Base-by-base conservation (phyloP, 495 filamentous ascomycete genomes). In the Recurvomyces mirabilis region DNA sequence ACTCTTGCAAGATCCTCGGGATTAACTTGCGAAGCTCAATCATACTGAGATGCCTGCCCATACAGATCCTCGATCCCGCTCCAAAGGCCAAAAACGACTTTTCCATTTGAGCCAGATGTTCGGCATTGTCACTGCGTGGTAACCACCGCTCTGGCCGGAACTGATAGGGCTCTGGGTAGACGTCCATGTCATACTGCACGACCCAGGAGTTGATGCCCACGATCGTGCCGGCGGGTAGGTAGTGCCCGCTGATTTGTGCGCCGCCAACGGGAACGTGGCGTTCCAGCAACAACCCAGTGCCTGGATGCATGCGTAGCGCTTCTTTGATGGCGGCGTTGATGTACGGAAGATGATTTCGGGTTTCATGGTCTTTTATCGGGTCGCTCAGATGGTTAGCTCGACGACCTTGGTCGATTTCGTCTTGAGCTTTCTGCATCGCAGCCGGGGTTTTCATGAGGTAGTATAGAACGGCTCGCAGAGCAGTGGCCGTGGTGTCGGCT, bases 401-500 rank as follows among this genome's bases (percentile, higher is more conserved):
- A 0, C 65, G 67, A 0, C 73, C 69, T 2, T 54, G 60, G 42
- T 82, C 74, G 0, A 85, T 55, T 47, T 83, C 79, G 2, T 54
- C 50, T 15, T 54, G 60, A 34, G 81, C 50, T 12, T 55, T 60
- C 0, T 43, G 49, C 47, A 77, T 60, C 22, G 63, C 66, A 0
- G 30, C 6, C 0, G 70, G 75, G 43, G 67, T 71, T 37, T 73
- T 71, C 5, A 79, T 63, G 3, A 82, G 58, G 54, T 72, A 78
- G 57, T 85, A 83, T 43, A 85, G 79, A 0, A 83, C 67, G 2
- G 74, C 65, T 1, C 68, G 62, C 1, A 84, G 64, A 15, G 68
- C 72, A 41, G 81, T 81, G n/a, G 77, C 81, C 0, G 77, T 75
- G 5, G 77, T 77, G 54, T 80, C 75, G 37, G 68, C 70, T 5